Percentiles rank a stretch among this genome's conserved stretches.
Conservation (phyloP, 1,284 basidiomycete species). For the Microbotryum intermedium region DNA sequence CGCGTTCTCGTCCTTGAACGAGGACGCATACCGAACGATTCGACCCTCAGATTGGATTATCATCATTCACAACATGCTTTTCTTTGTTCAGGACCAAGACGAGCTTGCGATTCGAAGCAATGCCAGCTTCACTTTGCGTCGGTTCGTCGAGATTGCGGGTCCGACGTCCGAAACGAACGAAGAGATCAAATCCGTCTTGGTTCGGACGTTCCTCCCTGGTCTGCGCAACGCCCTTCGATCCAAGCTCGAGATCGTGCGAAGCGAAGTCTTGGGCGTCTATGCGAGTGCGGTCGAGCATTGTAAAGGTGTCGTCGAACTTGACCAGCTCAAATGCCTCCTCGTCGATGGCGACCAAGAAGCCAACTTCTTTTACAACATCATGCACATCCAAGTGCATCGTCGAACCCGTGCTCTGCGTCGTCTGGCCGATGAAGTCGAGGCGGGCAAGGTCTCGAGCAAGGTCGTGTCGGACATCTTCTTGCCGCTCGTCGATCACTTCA, state of each 20-base stretch:
- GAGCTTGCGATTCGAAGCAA: conserved; percentile 83
- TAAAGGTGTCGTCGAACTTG: conserved; percentile 27
- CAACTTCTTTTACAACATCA: conserved; percentile 93
- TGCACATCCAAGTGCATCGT: conserved; percentile 89
- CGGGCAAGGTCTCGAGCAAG: conserved; percentile 58
- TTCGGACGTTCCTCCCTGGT: conserved; percentile 64
- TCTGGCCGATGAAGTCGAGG: conserved; percentile 70
- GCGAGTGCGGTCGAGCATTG: conserved; percentile 56
- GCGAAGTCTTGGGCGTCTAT: conserved; percentile 74
- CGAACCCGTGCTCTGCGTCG: conserved; percentile 78
- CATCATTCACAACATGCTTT: conserved; percentile 71
- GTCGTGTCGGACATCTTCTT: conserved; percentile 76
- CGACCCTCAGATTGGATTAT: conserved; percentile 67
- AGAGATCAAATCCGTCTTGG: conserved; percentile 46
- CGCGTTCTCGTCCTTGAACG: conserved; percentile 71
- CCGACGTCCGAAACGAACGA: conserved; percentile 33
- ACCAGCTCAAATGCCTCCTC: conserved; percentile 57
- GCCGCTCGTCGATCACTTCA: conserved; percentile 76
- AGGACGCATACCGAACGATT: conserved; percentile 49
- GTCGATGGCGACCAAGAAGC: conserved; percentile 88
- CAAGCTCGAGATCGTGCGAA: conserved; percentile 77
- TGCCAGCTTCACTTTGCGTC: conserved; percentile 65
- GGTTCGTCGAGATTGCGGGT: conserved; percentile 60
- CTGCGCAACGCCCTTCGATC: conserved; percentile 73
- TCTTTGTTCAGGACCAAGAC: conserved; percentile 79